Evolutionary conservation across 2,329 filamentous ascomycete genomes (phyloP), one percentile per base, ranked within the genome.

Genomic region (Aspergillus vadensis): DNA sequence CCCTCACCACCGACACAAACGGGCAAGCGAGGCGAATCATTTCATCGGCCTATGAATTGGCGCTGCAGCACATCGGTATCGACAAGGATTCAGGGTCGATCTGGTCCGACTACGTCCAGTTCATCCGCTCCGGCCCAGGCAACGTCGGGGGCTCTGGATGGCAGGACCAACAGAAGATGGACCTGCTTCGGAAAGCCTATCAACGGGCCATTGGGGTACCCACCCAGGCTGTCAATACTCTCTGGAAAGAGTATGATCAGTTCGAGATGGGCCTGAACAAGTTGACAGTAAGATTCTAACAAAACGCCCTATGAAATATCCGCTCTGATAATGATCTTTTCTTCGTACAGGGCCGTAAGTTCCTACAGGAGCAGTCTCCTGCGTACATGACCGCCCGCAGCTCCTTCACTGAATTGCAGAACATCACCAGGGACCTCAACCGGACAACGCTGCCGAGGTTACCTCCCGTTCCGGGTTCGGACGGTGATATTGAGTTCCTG

Each of bases 101-200:
- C 59, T 99, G 95, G 95, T 86, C 90, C 61, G 95, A 99, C 67
- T 98, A 98, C 70, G 89, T 99, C 63, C 88, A 95, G 67, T 97
- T 99, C 73, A 86, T 98, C 76, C 93, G 92, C 73, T 91, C 87
- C 41, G 91, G 90, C 0, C 95, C 95, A 1, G 95, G 95, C 5
- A 87, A 87, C 60, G 86, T 95, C 60, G 94, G 93, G 25, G 95
- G 94, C 47, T 88, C 84, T 60, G 88, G 86, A 60, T 99, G 95
- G 96, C 93, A 98, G 76, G 95, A 98, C 72, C 91, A 94, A 77
- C 95, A 98, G 74, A 99, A 99, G 82, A 96, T 97, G 90, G 95
- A 99, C 70, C 83, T 91, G 67, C 79, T 99, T 55, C 89, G 95
- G 61, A 96, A 96, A 74, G 91, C 91, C 0, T 99, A 97, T 74